Conservation (phyloP, 2,329 filamentous ascomycete genomes). For the Akanthomyces dipterigenus region DNA sequence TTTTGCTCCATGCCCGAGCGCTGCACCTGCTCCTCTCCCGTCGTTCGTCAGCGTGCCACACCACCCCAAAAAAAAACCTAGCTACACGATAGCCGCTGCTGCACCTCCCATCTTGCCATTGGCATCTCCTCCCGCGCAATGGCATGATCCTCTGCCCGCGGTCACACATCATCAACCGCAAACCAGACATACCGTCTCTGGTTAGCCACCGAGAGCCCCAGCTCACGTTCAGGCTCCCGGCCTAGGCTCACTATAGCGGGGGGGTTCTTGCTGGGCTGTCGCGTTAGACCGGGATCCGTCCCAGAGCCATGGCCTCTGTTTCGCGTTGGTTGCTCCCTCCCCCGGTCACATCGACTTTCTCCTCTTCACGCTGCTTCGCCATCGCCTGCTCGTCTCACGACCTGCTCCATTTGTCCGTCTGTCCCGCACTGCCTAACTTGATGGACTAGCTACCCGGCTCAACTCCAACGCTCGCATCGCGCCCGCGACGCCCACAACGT, state of each 20-base stretch:
- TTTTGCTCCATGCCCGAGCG: background rate
- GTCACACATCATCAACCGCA: slow-evolving; percentile 1
- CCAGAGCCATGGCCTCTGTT: slow-evolving; percentile 13
- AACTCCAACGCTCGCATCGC: slow-evolving; percentile 2
- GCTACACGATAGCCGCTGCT: slow-evolving; percentile 1
- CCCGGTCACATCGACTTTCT: slow-evolving; percentile 7
- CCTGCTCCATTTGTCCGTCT: background rate
- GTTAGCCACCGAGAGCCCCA: slow-evolving; percentile 9
- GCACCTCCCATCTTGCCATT: slow-evolving; percentile 6
- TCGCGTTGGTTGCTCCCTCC: slow-evolving; percentile 10
- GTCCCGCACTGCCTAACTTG: background rate
- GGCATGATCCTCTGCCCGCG: background rate
- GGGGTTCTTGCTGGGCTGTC: slow-evolving; percentile 6
- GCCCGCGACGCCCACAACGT: slow-evolving; percentile 2
- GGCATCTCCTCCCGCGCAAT: slow-evolving; percentile 3
- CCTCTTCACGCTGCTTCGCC: background rate
- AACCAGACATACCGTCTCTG: background rate
- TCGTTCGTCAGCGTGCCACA: background rate
- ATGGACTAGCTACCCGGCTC: slow-evolving; percentile 7
- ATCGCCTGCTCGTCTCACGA: background rate
- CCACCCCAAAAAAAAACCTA: background rate
- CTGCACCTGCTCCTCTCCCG: background rate
- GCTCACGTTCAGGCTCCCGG: slow-evolving; percentile 9
- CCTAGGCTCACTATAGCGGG: slow-evolving; percentile 12
- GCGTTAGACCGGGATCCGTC: slow-evolving; percentile 11